Evolutionary conservation across 345 rosid species (phyloP), one percentile per base, ranked within the genome.

Genomic region (Pseudoturritis turrita): DNA sequence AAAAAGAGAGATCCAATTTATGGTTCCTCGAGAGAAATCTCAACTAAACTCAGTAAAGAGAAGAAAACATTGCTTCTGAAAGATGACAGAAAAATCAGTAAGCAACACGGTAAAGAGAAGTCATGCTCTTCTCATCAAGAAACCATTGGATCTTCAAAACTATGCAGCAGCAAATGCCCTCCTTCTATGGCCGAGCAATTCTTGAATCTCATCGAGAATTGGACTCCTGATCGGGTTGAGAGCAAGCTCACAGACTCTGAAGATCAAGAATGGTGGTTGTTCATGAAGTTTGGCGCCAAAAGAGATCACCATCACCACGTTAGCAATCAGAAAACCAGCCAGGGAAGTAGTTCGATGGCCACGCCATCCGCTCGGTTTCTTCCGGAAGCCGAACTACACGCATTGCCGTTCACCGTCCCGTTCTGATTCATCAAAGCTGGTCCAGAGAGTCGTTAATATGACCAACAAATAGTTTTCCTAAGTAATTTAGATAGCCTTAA

Each of bases 361-460:
- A 74, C 82, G 79, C 86, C 87, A 36, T 66, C 51, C 6, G 71
- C 33, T 36, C 44, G 79, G 36, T 79, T 64, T 53, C 71, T 80
- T 62, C 87, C 80, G 0, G 87, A 82, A 68, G 83, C 58, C 13
- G 82, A 77, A 26, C 35, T 77, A 47, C 77, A 79, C 59, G 88
- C 86, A 29, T 80, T 86, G 57, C 89, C 87, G n/a, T 82, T 59
- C 67, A 72, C 86, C 1, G 62, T 82, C 18, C 86, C 86, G 9
- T 86, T 75, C 60, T 86, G 73, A 78, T 58, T 15, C 26, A 41
- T 14, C 60, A 40, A 39, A 71, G 52, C 67, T 6, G 37, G 57
- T 71, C 31, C 6, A 55, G 73, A 68, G 51, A 67, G 29, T 54
- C 39, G 62, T 68, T 33, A 37, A 56, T 46, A 31, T 57, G 55